Evolutionary conservation across 129 eudicot species (phyloP).

Genomic region (carrot (Daucus carota)): DNA sequence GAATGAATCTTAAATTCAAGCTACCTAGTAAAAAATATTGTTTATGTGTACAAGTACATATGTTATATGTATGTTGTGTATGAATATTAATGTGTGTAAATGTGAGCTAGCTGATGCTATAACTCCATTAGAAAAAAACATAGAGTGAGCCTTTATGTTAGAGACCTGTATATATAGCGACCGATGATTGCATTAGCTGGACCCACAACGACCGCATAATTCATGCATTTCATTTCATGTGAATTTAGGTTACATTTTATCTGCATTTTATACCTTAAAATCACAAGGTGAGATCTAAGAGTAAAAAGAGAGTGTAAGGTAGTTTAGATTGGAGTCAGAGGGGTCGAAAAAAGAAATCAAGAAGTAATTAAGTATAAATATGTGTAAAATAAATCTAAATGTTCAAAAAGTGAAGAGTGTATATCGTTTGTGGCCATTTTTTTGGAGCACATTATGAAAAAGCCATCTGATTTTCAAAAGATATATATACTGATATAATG

Average conservation of each 20-base stretch:
- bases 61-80: background rate
- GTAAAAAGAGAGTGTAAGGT: too few relatives aligned
- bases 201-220: background rate
- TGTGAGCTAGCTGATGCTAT: constrained; percentile 10
- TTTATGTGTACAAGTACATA: background rate
- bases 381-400: too few relatives aligned
- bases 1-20: constrained; percentile 16
- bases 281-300: background rate
- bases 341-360: too few relatives aligned
- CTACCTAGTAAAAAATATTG: constrained; percentile 7
- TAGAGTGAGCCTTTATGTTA: constrained; percentile 24
- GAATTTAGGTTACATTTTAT: constrained; percentile 51
- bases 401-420: too few relatives aligned
- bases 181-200: constrained; percentile 4
- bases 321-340: background rate
- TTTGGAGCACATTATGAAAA: too few relatives aligned
- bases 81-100: background rate
- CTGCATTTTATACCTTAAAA: constrained; percentile 33
- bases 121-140: constrained; percentile 15
- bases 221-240: constrained; percentile 31
- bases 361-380: too few relatives aligned
- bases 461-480: too few relatives aligned
- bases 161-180: constrained; percentile 17
- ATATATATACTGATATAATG: too few relatives aligned
- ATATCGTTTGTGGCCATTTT: too few relatives aligned